A percentile compares a stretch with the other conserved stretches of the same genome.
Conservation (phyloP, 176 grass and related monocot species). For the Carex myosuroides region DNA sequence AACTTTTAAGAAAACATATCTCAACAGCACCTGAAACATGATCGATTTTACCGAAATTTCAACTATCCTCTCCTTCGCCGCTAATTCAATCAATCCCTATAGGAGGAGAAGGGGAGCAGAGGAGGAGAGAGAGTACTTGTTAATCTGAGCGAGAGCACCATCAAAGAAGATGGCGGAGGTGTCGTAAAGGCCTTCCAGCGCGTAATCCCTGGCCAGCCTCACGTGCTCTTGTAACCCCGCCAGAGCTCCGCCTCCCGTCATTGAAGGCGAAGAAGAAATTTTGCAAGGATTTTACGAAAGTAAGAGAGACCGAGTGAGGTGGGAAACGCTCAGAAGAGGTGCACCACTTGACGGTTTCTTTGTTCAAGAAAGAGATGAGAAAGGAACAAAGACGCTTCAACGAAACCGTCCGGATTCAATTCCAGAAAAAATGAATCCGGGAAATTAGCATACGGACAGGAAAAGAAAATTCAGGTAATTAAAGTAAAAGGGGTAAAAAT, state of each 20-base stretch:
- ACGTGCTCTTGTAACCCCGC: slow-evolving; percentile 79
- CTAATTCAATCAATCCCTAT: neutral
- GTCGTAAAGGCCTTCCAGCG: slow-evolving; percentile 91
- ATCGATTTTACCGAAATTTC: neutral
- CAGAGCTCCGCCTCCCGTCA: slow-evolving; percentile 33
- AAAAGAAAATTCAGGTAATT: too few relatives aligned
- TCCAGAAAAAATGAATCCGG: neutral
- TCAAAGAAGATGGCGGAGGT: slow-evolving; percentile 95
- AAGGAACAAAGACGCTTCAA: neutral
- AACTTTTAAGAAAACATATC: neutral
- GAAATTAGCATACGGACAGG: too few relatives aligned
- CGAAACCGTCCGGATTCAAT: neutral
- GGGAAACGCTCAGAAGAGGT: neutral
- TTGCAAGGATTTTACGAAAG: neutral
- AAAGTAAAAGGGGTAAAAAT: too few relatives aligned
- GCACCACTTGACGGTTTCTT: neutral
- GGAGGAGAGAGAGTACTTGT: slow-evolving; percentile 48
- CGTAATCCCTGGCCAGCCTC: slow-evolving; percentile 81
- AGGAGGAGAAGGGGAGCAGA: neutral
- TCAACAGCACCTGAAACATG: neutral
- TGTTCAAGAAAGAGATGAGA: neutral
- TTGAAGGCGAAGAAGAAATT: neutral
- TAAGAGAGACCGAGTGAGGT: neutral
- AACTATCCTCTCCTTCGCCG: neutral
- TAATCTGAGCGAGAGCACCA: slow-evolving; percentile 89